Conservation (phyloP, 768 basidiomycete species). For the Rhodocollybia butyracea region DNA sequence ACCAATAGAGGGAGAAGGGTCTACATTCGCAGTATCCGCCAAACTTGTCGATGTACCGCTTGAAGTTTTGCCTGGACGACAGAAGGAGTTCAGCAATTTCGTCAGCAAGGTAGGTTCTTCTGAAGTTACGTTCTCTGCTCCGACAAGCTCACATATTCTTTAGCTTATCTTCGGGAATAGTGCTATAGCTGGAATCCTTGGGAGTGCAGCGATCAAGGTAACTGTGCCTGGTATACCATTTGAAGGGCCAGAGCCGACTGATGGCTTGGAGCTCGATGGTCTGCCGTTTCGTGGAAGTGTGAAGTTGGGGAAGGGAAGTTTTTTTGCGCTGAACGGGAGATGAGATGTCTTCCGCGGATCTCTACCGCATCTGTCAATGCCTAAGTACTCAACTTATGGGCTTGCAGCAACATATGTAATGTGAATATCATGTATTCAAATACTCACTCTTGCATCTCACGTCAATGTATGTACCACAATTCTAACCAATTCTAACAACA, state of each 20-base stretch:
- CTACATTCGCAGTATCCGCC: conserved; percentile 58
- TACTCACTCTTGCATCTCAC: no score
- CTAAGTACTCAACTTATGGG: no score
- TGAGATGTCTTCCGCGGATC: no score
- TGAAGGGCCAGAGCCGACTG: conserved; percentile 24
- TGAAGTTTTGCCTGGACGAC: conserved; percentile 73
- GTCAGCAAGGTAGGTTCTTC: conserved; percentile 59
- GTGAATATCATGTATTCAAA: no score
- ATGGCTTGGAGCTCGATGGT: conserved; percentile 56
- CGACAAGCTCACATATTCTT: conserved; percentile 1
- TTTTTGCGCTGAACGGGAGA: no score
- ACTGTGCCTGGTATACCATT: conserved; percentile 60
- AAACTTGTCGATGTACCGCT: conserved; percentile 71
- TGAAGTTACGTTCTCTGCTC: not conserved
- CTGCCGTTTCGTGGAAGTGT: conserved; percentile 70
- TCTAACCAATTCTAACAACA: no score
- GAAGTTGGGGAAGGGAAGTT: conserved; percentile 55
- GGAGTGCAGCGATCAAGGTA: conserved; percentile 58
- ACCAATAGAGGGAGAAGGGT: conserved; percentile 45
- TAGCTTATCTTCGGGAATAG: conserved; percentile 73
- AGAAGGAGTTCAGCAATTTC: conserved; percentile 75
- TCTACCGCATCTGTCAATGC: no score
- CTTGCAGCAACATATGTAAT: no score
- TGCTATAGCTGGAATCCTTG: conserved; percentile 66
- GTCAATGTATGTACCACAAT: no score